Base-by-base conservation (phyloP, 176 grass and related monocot species). In the Puya raimondii region DNA sequence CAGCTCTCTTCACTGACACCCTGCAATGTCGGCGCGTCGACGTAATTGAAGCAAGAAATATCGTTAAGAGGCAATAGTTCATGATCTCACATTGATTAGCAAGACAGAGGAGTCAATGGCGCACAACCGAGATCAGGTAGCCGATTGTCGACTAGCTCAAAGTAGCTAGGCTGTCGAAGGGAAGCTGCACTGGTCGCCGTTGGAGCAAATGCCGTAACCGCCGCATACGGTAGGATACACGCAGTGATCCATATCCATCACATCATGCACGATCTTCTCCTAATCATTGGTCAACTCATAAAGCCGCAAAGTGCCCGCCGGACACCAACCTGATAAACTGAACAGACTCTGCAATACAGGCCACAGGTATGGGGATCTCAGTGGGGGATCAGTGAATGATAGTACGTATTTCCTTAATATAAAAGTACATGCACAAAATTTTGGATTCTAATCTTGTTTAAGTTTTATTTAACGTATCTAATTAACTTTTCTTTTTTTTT, bases 171-270 rank as follows among this genome's bases (percentile, higher is more conserved):
- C 80, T 71, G 14, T 51, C 65, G 65, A 11, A 56, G 87, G 85
- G 25, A 85, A 91, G 29, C 64, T 88, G 18, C 85, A 91, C 16
- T 82, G 58, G 27, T 79, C 88, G 22, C 85, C 81, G 10, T 21
- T 13, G 13, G 64, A 79, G 72, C 85, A 84, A 11, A 91, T 88
- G 47, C 85, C 88, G 67, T 91, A 91, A 25, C 81, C 51, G n/a
- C 86, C 83, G 50, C 90, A 93, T 3, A 79, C 75, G 11, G 65
- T 86, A 11, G 90, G 90, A 69, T 93, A 93, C 11, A 53, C 83
- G 76, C 83, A 86, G 22, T 51, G 71, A 64, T 86, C 64, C 48
- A 58, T 53, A 64, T 57, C 42, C 53, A 90, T 20, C 57, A 93
- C 69, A 79, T 90, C 83, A 64, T 56, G 48, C 11, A 73, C 23